Conservation (phyloP, 495 filamentous ascomycete genomes). For the Xylaria telfairii region DNA sequence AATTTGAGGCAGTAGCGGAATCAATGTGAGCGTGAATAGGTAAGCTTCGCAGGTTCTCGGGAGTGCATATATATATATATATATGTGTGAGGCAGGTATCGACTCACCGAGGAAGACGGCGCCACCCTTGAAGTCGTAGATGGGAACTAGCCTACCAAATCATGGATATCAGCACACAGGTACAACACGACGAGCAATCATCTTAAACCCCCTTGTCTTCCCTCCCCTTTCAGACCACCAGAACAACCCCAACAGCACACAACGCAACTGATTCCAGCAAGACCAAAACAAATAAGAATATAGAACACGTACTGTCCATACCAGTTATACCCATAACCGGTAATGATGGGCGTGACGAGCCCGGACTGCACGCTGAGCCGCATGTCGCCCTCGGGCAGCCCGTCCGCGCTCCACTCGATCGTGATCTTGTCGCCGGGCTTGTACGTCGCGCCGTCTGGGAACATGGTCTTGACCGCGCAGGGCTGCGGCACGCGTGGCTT, state of each 20-base stretch:
- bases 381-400: conserved; percentile 12
- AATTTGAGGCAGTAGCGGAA: conserved; percentile 6
- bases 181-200: conserved; percentile 7
- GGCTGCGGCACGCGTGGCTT: conserved; percentile 12
- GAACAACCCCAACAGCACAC: conserved; percentile 3
- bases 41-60: conserved; percentile 6
- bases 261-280: conserved; percentile 11
- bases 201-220: not conserved
- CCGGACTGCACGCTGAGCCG: not conserved
- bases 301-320: conserved; percentile 14
- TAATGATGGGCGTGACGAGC: conserved; percentile 12
- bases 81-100: conserved; percentile 10
- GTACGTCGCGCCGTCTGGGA: conserved; percentile 11
- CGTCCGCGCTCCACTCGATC: conserved; percentile 13
- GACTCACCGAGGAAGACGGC: conserved; percentile 10
- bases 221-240: conserved; percentile 1
- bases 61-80: conserved; percentile 14
- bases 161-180: conserved; percentile 11
- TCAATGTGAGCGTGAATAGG: conserved; percentile 12
- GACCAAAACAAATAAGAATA: conserved; percentile 12
- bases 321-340: not conserved
- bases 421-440: conserved; percentile 16
- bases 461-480: conserved; percentile 14
- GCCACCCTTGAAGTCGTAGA: conserved; percentile 6
- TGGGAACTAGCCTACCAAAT: conserved; percentile 11